phyloP scores from a whole-genome alignment of 345 rosid species.

The Abelmoschus esculentus region DNA sequence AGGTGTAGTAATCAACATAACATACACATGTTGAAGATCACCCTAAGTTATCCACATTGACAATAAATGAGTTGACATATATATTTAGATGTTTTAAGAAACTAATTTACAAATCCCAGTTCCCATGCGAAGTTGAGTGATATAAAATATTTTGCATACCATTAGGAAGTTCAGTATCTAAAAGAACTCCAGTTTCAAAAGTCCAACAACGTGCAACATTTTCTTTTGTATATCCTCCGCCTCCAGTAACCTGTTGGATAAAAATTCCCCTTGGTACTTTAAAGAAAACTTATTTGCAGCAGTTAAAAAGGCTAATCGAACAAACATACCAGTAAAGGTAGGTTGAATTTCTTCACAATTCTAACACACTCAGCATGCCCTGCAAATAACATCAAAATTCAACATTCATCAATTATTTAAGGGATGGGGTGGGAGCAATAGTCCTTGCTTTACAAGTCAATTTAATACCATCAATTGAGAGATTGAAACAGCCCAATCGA shows the following conservation, averaged over 20 bases:
- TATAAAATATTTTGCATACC: constrained; percentile 35
- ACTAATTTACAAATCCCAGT: not conserved
- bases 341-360: constrained; percentile 87
- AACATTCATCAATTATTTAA: constrained; percentile 3
- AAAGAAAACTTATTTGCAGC: not conserved
- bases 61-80: not conserved
- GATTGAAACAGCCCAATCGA: constrained; percentile 95
- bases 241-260: constrained; percentile 78
- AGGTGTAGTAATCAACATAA: not conserved
- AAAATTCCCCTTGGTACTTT: not conserved
- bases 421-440: not conserved
- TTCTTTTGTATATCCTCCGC: constrained; percentile 97
- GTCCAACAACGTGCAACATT: constrained; percentile 99
- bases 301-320: constrained; percentile 9
- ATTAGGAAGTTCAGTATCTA: constrained; percentile 87
- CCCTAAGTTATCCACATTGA: not conserved
- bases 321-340: constrained; percentile 72
- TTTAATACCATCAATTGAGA: constrained; percentile 88
- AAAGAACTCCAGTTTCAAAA: constrained; percentile 84
- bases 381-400: constrained; percentile 19
- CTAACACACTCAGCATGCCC: constrained; percentile 97
- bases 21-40: not conserved
- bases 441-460: constrained; percentile 32
- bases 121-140: not conserved
- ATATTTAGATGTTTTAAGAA: not conserved